phyloP scores from a whole-genome alignment of 2,329 filamentous ascomycete species.

The Colletotrichum chrysophilum region DNA sequence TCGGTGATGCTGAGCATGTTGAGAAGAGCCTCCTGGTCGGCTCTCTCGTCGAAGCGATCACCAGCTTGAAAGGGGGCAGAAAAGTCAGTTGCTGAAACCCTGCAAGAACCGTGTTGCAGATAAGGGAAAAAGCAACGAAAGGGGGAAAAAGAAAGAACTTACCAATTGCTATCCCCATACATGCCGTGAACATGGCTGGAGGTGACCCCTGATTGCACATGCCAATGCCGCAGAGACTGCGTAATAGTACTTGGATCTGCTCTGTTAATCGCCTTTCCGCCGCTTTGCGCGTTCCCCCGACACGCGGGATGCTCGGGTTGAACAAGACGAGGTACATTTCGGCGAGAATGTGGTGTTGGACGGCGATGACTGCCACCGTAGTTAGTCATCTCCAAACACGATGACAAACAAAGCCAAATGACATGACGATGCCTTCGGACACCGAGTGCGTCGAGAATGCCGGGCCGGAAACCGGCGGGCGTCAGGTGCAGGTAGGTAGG shows the following conservation, averaged over 20 bases:
- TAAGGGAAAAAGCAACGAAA: not conserved
- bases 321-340: slow-evolving; percentile 62
- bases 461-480: not conserved
- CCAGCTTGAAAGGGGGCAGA: slow-evolving; percentile 36
- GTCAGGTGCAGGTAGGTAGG: not conserved
- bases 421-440: slow-evolving; percentile 46
- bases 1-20: slow-evolving; percentile 53
- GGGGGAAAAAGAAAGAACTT: not conserved
- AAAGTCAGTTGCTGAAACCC: not conserved
- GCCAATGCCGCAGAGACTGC: slow-evolving; percentile 64
- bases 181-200: slow-evolving; percentile 61
- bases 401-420: slow-evolving; percentile 25
- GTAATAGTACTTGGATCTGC: slow-evolving; percentile 51
- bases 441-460: not conserved
- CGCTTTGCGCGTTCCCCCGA: slow-evolving; percentile 44
- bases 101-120: not conserved
- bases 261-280: slow-evolving; percentile 36
- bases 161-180: slow-evolving; percentile 53
- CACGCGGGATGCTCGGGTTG: slow-evolving; percentile 56
- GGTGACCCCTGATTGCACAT: slow-evolving; percentile 62
- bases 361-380: slow-evolving; percentile 54
- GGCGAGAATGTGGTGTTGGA: slow-evolving; percentile 65
- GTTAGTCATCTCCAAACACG: slow-evolving; percentile 25
- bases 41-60: slow-evolving; percentile 50
- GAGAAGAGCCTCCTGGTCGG: slow-evolving; percentile 53